Percentiles rank a stretch among this genome's conserved stretches.
These are phyloP conservation scores for Hanseniaspora hatyaiensis DNA, from an alignment of 805 yeast species.

Conservation along the genomic window DNA sequence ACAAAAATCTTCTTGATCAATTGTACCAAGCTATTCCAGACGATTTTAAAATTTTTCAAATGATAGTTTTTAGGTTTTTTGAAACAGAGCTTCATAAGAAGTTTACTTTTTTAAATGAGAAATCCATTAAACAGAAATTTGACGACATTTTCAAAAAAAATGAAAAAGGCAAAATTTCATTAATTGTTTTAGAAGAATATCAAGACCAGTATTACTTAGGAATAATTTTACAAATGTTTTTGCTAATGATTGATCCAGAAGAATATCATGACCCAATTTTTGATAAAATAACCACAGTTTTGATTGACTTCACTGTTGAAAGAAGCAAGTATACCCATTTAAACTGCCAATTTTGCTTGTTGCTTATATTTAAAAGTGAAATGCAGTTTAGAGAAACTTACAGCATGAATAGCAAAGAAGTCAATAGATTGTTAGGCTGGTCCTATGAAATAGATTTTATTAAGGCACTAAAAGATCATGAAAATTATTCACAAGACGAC, in stretches of 20 bases:
- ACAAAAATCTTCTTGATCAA: conserved; percentile 2
- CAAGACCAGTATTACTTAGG: conserved; percentile 13
- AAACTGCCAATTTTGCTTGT: background rate
- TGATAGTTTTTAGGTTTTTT: conserved; percentile 1
- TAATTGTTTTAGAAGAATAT: background rate
- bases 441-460: conserved; percentile 2
- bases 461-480: background rate
- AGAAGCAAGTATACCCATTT: background rate
- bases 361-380: conserved; percentile 7
- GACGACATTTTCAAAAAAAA: background rate
- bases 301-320: background rate
- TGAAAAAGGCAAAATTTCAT: background rate
- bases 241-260: conserved; percentile 10
- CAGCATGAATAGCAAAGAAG: background rate
- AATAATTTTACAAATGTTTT: background rate
- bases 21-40: conserved; percentile 1
- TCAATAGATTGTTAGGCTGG: conserved; percentile 5
- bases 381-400: conserved; percentile 3
- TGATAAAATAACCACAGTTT: background rate
- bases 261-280: conserved; percentile 3
- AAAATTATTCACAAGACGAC: background rate
- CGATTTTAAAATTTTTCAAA: background rate
- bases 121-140: background rate
- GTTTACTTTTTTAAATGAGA: conserved; percentile 4
- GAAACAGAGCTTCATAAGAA: background rate